Base-by-base conservation (phyloP, 768 basidiomycete genomes). In the Suillus subaureus region DNA sequence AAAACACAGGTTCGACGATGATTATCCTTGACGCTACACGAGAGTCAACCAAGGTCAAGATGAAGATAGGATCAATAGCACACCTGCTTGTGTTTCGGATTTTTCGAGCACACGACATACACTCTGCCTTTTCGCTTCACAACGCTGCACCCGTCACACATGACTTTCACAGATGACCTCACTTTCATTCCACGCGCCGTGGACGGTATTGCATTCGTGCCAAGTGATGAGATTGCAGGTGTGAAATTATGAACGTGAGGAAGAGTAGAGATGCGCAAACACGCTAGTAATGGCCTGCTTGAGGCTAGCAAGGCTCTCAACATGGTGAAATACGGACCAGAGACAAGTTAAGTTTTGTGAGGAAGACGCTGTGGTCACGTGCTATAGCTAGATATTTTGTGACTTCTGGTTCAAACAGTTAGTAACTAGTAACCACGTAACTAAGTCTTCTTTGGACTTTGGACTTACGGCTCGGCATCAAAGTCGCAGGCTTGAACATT, bases 11-110 rank as follows among this genome's bases (percentile, higher is more conserved):
- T 31, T 15, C 33, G 35, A 61, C 5, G 2, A 28, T 49, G 57
- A 64, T 76, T 81, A 91, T 69, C 90, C 90, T 78, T 91, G 90
- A 56, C 90, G 87, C 90, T 91, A 73, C 47, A 64, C 18, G 62
- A 64, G 23, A 21, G 61, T 74, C 62, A 72, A 67, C 66, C 43
- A 66, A 45, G 43, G 37, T n/a, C 40, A 26, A 52, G 35, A 23
- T 45, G 23, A 62, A 33, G 40, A n/a, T 31, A 51, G 61, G 13
- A 31, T 43, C 39, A 33, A 61, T 35, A 37, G 72, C 85, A 61
- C 65, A 93, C 96, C 89, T 98, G 96, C 78, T 98, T 98, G 76
- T 99, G 97, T 76, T 97, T 98, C 3, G 96, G 93, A 71, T 99
- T 94, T 75, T 93, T 94, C 21, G 88, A 88, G 78, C 97, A 99